phyloP scores from a whole-genome alignment of 169 alveolate species.

The Eimeria brunetti region DNA sequence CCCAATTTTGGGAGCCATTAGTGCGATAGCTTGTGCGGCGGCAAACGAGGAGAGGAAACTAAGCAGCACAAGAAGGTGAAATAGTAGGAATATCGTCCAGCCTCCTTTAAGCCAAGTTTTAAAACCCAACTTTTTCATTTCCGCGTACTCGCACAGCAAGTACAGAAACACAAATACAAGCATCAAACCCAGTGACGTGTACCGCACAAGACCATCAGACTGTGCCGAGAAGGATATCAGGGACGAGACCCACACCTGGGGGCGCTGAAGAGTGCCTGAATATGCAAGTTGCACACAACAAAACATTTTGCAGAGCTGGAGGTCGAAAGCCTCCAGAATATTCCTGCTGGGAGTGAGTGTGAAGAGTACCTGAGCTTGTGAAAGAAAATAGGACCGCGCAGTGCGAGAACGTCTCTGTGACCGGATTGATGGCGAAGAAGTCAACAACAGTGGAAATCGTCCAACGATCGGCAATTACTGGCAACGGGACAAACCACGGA shows the following conservation, averaged over 20 bases:
- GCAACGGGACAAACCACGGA: constrained; percentile 69
- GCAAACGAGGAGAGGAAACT: constrained; percentile 43
- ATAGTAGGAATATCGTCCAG: constrained; percentile 3
- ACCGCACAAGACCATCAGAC: constrained; percentile 32
- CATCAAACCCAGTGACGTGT: constrained; percentile 8
- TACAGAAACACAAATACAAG: background rate
- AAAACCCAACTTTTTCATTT: constrained; percentile 14
- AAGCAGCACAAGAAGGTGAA: constrained; percentile 23
- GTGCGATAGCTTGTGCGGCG: constrained; percentile 21
- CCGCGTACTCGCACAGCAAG: constrained; percentile 30
- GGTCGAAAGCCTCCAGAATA: background rate
- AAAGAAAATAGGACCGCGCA: constrained; percentile 47
- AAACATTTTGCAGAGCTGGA: background rate
- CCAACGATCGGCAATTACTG: constrained; percentile 49
- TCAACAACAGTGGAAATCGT: constrained; percentile 61
- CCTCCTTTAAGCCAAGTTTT: constrained; percentile 10
- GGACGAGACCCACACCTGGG: constrained; percentile 36
- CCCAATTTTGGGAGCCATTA: constrained; percentile 20
- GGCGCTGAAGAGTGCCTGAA: constrained; percentile 52
- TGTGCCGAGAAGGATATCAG: constrained; percentile 26
- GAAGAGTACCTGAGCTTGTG: constrained; percentile 65
- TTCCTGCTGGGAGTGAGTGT: background rate
- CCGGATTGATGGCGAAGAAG: constrained; percentile 64
- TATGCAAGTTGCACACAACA: background rate
- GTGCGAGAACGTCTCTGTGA: constrained; percentile 36